Evolutionary conservation across 306 rosid genomes (phyloP), one percentile per base, ranked within the genome.

Genomic region (Casuarina glauca): DNA sequence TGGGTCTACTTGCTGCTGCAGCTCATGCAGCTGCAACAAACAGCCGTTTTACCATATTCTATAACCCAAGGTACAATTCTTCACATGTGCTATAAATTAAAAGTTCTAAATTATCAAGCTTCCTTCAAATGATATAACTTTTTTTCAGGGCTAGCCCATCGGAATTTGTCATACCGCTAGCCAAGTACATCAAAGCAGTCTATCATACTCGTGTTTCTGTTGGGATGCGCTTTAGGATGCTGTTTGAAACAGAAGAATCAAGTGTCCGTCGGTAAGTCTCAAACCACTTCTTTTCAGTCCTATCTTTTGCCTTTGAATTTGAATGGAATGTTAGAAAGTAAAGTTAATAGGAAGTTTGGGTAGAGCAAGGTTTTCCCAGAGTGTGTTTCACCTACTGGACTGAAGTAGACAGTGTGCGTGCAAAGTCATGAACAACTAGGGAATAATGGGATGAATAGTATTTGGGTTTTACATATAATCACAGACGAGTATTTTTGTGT

Each of bases 1-100:
- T 95, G 79, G 99, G 99, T 75, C 99, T 95, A 87, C 98, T 95
- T 82, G 99, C 99, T 73, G 99, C 99, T 16, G 99, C 99, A 78
- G 99, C 99, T 69, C 99, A 95, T 66, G 99, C 99, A 69, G 99
- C 99, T 81, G 90, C 97, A 69, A 95, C 99, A 72, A 95, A 87
- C 61, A 95, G 99, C 69, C 99, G 93, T 45, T 95, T 95, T 87
- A 93, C 98, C 78, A 93, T 95, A 83, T 95, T 93, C 87, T 95
- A 89, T 79, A 95, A 95, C 70, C 99, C 99, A 72, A 93, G 97
- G 99, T 95, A 88, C 17, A 42, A 46, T 50, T 61, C 19, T 54
- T 32, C 26, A 67, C 42, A 5, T 76, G 50, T 63, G 62, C 61
- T 43, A 7, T 41, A 69, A 32, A 48, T 79, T 72, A 15, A 8